Percentiles rank a stretch among this genome's conserved stretches.
Conservation (phyloP, 2,329 filamentous ascomycete genomes). For the Alternaria atra region DNA sequence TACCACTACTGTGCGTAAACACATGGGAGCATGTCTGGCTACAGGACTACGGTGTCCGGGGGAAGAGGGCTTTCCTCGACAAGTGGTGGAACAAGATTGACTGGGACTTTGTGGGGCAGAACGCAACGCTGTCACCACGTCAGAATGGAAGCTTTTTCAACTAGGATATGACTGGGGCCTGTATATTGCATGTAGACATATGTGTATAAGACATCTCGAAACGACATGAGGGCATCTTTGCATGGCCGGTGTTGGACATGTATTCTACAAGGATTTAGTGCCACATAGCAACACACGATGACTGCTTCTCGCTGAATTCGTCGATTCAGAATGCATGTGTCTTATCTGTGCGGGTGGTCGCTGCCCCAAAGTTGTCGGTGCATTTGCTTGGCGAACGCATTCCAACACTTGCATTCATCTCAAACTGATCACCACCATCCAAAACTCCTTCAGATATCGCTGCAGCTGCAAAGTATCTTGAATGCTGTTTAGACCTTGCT, state of each 20-base stretch:
- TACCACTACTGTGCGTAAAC: conserved; percentile 87
- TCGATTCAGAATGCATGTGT: not conserved
- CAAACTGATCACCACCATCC: not conserved
- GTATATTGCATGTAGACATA: conserved; percentile 31
- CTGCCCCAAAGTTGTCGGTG: conserved; percentile 8
- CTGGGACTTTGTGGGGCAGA: conserved; percentile 74
- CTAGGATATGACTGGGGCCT: not conserved
- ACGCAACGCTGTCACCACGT: conserved; percentile 17
- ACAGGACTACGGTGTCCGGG: conserved; percentile 78
- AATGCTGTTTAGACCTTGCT: not conserved
- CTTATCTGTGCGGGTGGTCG: conserved; percentile 1
- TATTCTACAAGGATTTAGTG: not conserved
- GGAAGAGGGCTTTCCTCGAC: conserved; percentile 79
- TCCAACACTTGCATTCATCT: not conserved
- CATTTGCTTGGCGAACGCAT: conserved; percentile 14
- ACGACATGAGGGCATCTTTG: conserved; percentile 1
- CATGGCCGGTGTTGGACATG: not conserved
- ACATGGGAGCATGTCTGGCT: conserved; percentile 97
- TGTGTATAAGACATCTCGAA: conserved; percentile 26
- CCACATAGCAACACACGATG: not conserved
- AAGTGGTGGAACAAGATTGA: conserved; percentile 89
- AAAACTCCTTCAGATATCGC: not conserved
- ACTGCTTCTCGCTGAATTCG: not conserved
- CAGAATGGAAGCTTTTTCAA: not conserved
- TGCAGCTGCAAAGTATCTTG: not conserved